Evolutionary conservation across 768 basidiomycete species (phyloP), one percentile per base, ranked within the genome.

Genomic region (Russula virescens): DNA sequence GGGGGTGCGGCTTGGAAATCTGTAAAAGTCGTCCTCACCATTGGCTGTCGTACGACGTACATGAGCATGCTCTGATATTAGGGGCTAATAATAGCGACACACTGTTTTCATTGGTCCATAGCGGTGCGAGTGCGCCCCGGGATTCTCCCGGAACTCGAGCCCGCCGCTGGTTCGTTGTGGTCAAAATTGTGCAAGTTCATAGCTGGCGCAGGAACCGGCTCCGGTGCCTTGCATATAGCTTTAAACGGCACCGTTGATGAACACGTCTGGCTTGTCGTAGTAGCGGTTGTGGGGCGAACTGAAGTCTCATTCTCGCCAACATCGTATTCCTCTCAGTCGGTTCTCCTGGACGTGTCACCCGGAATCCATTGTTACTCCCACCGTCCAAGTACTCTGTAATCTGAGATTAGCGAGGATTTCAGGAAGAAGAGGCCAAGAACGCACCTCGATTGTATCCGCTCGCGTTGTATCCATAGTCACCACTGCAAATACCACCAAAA

Each of bases 281-380:
- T 62, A 35, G 38, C 38, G 5, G 67, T 73, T 55, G 74, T 76
- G 63, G 73, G 78, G 57, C 73, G 79, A 64, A 71, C 75, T 64
- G 68, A 73, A 45, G 71, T 74, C n/a, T 96, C 94, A 63, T 98
- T 95, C 62, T 93, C 93, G 2, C 96, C 96, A 14, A 95, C 97
- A 67, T 96, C 91, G 73, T 99, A 99, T 72, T 98, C 95, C 69
- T 98, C 95, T 67, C 84, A 98, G 26, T 64, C 63, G 5, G 83
- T 81, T 59, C 79, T 77, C 18, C 83, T 76, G 43, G 83, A 74
- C 10, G 74, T 73, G 35, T 74, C 77, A 64, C 89, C 55, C 82
- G 78, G 75, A 88, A 91, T 1, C 80, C 80, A 48, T 79, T 76
- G 58, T 80, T 78, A 43, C 83, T 79, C 48, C 79, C 77, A 40